phyloP scores from a whole-genome alignment of 176 grass and related monocot genomes.

The Paspalum vaginatum region DNA sequence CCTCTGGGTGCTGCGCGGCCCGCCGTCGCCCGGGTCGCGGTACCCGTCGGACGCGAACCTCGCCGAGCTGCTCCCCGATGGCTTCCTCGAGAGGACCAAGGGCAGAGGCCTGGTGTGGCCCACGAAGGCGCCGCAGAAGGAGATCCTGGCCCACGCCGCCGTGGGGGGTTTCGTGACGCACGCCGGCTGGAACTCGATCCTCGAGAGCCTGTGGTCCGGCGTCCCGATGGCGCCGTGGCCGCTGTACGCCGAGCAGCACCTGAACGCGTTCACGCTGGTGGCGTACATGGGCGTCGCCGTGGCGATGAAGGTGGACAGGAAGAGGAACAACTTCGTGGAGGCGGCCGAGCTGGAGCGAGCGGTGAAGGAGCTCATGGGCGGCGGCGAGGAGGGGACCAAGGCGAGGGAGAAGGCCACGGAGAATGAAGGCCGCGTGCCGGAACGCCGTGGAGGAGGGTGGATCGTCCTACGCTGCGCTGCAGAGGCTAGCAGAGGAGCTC shows the following conservation, averaged over 20 bases:
- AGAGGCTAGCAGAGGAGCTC: conserved; percentile 25
- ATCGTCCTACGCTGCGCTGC: conserved; percentile 9
- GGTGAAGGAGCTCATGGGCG: conserved; percentile 41
- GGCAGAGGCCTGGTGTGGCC: conserved; percentile 42
- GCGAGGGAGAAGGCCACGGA: conserved; percentile 42
- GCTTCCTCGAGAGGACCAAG: conserved; percentile 47
- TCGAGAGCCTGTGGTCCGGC: conserved; percentile 63
- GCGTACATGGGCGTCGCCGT: conserved; percentile 28
- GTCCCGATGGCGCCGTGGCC: conserved; percentile 57
- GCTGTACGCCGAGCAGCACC: conserved; percentile 50
- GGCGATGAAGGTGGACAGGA: conserved; percentile 34
- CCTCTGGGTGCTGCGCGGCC: conserved; percentile 27
- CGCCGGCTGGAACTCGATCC: conserved; percentile 53
- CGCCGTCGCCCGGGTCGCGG: neutral
- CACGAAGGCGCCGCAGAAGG: conserved; percentile 51
- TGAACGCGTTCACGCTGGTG: conserved; percentile 49
- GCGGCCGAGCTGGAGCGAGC: conserved; percentile 48
- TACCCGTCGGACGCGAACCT: neutral
- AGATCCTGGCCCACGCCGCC: conserved; percentile 51
- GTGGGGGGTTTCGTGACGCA: conserved; percentile 56
- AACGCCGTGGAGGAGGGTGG: conserved; percentile 39
- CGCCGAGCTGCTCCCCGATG: conserved; percentile 34
- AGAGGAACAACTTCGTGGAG: conserved; percentile 38
- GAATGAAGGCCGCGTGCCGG: conserved; percentile 43
- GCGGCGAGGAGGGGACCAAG: conserved; percentile 37